phyloP scores from a whole-genome alignment of 2,329 filamentous ascomycete species.

The Paraphoma chrysanthemicola region DNA sequence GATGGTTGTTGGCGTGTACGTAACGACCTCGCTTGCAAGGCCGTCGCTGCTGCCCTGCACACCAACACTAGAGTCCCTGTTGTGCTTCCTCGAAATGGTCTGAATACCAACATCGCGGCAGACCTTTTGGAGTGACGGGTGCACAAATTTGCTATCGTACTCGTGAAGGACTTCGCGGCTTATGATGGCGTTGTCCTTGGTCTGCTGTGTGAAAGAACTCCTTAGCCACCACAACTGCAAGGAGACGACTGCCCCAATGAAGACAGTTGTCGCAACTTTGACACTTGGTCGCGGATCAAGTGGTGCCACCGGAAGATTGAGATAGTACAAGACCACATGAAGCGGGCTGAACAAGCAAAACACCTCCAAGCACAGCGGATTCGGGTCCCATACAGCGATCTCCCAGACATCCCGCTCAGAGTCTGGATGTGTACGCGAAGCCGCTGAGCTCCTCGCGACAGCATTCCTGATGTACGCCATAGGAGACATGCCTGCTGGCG shows the following conservation, averaged over 20 bases:
- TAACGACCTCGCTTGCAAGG: slow-evolving; percentile 61
- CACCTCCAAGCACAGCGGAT: slow-evolving; percentile 79
- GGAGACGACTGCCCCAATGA: slow-evolving; percentile 77
- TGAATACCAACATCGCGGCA: slow-evolving; percentile 83
- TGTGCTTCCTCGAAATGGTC: slow-evolving; percentile 56
- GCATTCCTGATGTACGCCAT: slow-evolving; percentile 76
- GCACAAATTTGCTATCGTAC: slow-evolving; percentile 95
- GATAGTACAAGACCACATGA: slow-evolving; percentile 88
- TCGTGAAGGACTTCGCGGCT: slow-evolving; percentile 93
- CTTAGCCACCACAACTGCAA: slow-evolving; percentile 77
- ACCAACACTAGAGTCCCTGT: slow-evolving; percentile 46
- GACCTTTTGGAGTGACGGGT: slow-evolving; percentile 82
- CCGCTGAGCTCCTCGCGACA: slow-evolving; percentile 69
- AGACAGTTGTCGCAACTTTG: slow-evolving; percentile 82
- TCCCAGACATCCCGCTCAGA: slow-evolving; percentile 91
- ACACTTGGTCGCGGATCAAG: slow-evolving; percentile 84
- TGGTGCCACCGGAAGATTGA: slow-evolving; percentile 79
- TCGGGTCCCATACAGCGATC: slow-evolving; percentile 89
- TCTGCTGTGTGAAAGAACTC: slow-evolving; percentile 79
- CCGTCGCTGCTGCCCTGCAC: slow-evolving; percentile 51
- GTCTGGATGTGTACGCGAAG: slow-evolving; percentile 83
- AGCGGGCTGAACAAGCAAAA: slow-evolving; percentile 93
- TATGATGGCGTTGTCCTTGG: slow-evolving; percentile 82
- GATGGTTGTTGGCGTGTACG: slow-evolving; percentile 67
- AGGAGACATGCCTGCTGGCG: slow-evolving; percentile 78